A percentile compares a stretch with the other conserved stretches of the same genome.
Evolutionary conservation across 108 stramenopile species (phyloP).

Genomic region (Epithemia pelagica): DNA sequence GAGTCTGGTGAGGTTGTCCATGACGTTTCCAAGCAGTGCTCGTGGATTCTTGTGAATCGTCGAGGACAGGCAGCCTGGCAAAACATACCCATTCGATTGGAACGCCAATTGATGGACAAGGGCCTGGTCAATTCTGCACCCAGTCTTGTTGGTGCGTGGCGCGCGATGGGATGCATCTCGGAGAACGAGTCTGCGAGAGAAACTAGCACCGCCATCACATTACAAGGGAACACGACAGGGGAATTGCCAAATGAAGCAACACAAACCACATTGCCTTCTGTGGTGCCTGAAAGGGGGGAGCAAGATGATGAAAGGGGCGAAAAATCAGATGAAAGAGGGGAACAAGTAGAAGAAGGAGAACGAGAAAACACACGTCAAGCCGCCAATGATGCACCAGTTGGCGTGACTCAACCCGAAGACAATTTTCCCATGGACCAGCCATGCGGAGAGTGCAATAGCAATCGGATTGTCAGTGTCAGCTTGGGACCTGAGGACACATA

Average conservation of each 20-base stretch:
- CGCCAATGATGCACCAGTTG: neutral
- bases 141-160: too few species aligned
- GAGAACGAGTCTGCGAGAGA: neutral
- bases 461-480: slow-evolving; percentile 19
- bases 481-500: slow-evolving; percentile 62
- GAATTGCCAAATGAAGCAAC: neutral
- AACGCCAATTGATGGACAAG: slow-evolving; percentile 30
- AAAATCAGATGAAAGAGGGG: too few species aligned
- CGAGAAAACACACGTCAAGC: too few species aligned
- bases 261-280: too few species aligned
- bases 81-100: slow-evolving; percentile 59
- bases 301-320: too few species aligned
- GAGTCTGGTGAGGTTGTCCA: too few species aligned
- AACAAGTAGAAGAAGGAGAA: too few species aligned
- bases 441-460: too few species aligned
- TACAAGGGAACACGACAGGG: neutral
- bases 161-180: too few species aligned
- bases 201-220: neutral
- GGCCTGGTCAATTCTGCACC: slow-evolving; percentile 44
- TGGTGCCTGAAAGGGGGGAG: too few species aligned
- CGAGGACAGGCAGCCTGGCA: slow-evolving; percentile 66
- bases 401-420: neutral
- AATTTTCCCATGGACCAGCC: too few species aligned
- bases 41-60: slow-evolving; percentile 60
- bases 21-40: slow-evolving; percentile 2